A percentile compares a stretch with the other conserved stretches of the same genome.
Conservation (phyloP, 2,329 filamentous ascomycete species). For the Thelonectria discophora region DNA sequence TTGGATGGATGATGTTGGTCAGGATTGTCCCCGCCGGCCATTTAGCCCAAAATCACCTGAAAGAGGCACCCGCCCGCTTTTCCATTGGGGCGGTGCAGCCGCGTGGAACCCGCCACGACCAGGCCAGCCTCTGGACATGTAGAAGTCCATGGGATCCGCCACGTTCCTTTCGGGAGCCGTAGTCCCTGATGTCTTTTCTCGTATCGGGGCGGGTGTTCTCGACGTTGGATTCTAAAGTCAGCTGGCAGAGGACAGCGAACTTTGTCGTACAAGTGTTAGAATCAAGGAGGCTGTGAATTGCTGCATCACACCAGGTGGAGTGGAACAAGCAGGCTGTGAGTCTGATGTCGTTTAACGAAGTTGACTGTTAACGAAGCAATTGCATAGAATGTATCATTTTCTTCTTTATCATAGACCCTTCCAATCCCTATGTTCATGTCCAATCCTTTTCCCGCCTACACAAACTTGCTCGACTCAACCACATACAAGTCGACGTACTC, state of each 20-base stretch:
- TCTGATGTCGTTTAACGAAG: neutral
- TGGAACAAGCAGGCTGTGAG: too few relatives aligned
- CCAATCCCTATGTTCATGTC: conserved; percentile 21
- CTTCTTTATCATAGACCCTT: conserved; percentile 18
- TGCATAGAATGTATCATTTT: conserved; percentile 8
- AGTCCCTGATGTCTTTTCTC: conserved; percentile 13
- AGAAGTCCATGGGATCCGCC: neutral
- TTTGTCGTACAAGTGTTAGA: too few relatives aligned
- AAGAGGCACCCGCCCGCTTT: conserved; percentile 9
- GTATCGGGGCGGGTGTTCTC: neutral
- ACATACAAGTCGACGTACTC: conserved; percentile 90
- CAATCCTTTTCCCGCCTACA: conserved; percentile 35
- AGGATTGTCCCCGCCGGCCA: neutral
- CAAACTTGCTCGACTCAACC: conserved; percentile 69
- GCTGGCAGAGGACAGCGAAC: too few relatives aligned
- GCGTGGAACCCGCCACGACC: conserved; percentile 20
- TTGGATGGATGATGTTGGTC: neutral
- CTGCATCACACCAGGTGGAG: too few relatives aligned
- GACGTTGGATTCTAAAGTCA: neutral
- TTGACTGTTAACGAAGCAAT: neutral
- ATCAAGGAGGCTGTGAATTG: neutral
- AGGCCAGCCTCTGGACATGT: too few relatives aligned
- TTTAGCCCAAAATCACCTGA: conserved; percentile 13
- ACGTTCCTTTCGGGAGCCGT: conserved; percentile 13
- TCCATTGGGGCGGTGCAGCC: conserved; percentile 39